phyloP scores from a whole-genome alignment of 495 filamentous ascomycete genomes.

The Lasiosphaeris hirsuta region DNA sequence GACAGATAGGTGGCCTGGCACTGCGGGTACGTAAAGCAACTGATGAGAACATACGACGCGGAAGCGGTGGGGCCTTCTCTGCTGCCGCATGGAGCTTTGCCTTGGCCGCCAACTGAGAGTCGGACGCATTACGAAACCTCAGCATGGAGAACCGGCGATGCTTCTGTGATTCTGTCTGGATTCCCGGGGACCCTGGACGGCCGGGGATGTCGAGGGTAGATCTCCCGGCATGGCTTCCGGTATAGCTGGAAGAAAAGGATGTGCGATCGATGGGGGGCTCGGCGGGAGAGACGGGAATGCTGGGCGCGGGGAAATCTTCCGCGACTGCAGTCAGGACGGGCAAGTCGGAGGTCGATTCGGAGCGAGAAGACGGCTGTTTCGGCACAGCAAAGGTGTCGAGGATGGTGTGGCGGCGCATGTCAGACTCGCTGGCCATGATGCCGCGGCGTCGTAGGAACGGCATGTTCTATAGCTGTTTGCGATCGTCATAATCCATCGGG shows the following conservation, averaged over 20 bases:
- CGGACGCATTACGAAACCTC: constrained; percentile 88
- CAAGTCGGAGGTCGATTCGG: constrained; percentile 24
- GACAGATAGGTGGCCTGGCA: constrained; percentile 5
- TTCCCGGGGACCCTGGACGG: constrained; percentile 34
- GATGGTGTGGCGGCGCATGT: constrained; percentile 47
- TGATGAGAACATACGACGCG: constrained; percentile 55
- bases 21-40: constrained; percentile 12
- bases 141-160: constrained; percentile 82
- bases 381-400: constrained; percentile 30
- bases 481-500: constrained; percentile 42
- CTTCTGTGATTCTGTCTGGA: constrained; percentile 48
- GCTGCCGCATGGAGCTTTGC: constrained; percentile 67
- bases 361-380: constrained; percentile 22
- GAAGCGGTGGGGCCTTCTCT: constrained; percentile 65
- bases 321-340: constrained; percentile 21
- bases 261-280: constrained; percentile 20
- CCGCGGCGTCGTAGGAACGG: constrained; percentile 51
- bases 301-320: constrained; percentile 19
- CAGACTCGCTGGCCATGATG: constrained; percentile 47
- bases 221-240: constrained; percentile 14
- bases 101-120: constrained; percentile 79
- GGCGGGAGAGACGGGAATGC: constrained; percentile 16
- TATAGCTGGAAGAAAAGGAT: constrained; percentile 19
- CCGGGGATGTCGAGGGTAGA: constrained; percentile 31
- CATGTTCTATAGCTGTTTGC: constrained; percentile 37